phyloP scores from a whole-genome alignment of 768 basidiomycete species.

The Suillus spraguei region DNA sequence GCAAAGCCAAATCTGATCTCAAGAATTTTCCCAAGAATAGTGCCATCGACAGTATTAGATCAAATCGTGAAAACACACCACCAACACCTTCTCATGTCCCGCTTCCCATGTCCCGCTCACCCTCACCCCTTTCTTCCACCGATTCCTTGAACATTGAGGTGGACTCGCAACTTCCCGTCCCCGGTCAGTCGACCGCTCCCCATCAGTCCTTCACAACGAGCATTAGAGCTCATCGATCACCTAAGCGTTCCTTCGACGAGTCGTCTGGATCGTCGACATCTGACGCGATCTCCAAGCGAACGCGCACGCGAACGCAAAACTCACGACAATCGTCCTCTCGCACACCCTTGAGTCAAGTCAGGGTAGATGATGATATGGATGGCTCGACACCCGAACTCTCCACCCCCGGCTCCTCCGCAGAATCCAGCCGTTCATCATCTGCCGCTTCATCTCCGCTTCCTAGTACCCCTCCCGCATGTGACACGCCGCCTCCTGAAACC shows the following conservation, averaged over 20 bases:
- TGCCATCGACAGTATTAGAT: slow-evolving; percentile 23
- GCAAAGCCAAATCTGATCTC: slow-evolving; percentile 27
- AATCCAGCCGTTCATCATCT: slow-evolving; percentile 34
- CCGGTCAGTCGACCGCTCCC: slow-evolving; percentile 19
- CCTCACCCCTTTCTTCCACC: slow-evolving; percentile 35
- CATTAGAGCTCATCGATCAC: slow-evolving; percentile 47
- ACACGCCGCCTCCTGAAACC: slow-evolving; percentile 29
- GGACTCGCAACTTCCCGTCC: slow-evolving; percentile 31
- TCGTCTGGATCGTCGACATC: slow-evolving; percentile 46
- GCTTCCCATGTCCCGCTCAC: slow-evolving; percentile 41
- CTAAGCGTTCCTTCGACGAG: slow-evolving; percentile 64
- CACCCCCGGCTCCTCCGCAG: slow-evolving; percentile 33
- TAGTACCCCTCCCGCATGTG: slow-evolving; percentile 29
- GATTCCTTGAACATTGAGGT: slow-evolving; percentile 28
- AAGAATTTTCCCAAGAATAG: slow-evolving; percentile 24
- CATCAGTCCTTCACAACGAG: slow-evolving; percentile 15
- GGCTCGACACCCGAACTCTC: slow-evolving; percentile 47
- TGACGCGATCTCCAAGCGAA: slow-evolving; percentile 38
- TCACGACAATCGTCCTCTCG: slow-evolving; percentile 25
- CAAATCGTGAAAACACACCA: slow-evolving; percentile 26
- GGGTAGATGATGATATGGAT: slow-evolving; percentile 32
- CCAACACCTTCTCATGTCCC: slow-evolving; percentile 37
- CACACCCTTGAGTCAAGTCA: slow-evolving; percentile 20
- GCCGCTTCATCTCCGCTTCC: slow-evolving; percentile 39
- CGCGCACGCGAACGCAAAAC: slow-evolving; percentile 36